phyloP scores from a whole-genome alignment of 1,139 yeast genomes.

The Saccharomyces hybrid region DNA sequence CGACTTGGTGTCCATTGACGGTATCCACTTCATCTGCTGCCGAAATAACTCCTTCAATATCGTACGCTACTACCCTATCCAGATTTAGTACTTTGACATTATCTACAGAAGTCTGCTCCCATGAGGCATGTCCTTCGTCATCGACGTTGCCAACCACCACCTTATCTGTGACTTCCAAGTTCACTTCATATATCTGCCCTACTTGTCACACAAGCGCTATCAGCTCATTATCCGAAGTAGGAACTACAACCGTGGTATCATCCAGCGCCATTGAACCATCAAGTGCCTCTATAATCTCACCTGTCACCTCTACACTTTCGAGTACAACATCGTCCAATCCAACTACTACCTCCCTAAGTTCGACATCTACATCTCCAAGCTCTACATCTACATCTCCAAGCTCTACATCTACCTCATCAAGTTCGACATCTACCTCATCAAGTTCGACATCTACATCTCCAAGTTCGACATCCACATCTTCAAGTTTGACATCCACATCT shows the following conservation, averaged over 20 bases:
- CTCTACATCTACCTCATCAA: background rate
- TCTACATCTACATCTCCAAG: background rate
- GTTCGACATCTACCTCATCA: background rate
- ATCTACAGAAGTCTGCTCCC: constrained; percentile 89
- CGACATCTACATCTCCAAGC: background rate
- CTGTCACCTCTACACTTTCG: background rate
- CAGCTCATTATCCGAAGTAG: background rate
- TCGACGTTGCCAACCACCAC: constrained; percentile 40
- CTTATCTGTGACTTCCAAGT: constrained; percentile 3
- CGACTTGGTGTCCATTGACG: background rate
- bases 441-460: background rate
- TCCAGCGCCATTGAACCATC: background rate
- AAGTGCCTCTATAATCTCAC: background rate
- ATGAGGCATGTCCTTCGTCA: constrained; percentile 78
- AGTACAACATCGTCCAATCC: background rate
- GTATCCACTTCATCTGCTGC: background rate
- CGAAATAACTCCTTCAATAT: background rate
- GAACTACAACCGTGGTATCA: background rate
- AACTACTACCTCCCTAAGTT: constrained; percentile 1
- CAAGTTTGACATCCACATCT: background rate
- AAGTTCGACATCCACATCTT: background rate
- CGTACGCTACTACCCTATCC: background rate
- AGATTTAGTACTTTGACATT: background rate
- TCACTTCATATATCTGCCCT: constrained; percentile 2
- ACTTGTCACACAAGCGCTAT: background rate